phyloP scores from a whole-genome alignment of 2,329 filamentous ascomycete genomes.

The Fusarium nanum region DNA sequence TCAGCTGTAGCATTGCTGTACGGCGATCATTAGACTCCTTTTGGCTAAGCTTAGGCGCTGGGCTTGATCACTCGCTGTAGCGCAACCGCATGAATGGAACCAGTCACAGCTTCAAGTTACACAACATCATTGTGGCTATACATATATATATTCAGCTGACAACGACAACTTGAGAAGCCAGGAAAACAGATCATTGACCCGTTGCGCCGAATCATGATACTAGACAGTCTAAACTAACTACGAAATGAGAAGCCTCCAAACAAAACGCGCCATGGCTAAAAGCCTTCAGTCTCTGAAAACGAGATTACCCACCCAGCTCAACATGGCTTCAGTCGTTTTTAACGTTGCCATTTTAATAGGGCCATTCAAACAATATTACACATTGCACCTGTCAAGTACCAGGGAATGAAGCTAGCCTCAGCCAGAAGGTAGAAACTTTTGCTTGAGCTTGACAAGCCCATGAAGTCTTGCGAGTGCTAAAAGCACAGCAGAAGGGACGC shows the following conservation, averaged over 20 bases:
- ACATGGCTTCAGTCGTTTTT: slow-evolving; percentile 31
- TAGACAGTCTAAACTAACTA: slow-evolving; percentile 48
- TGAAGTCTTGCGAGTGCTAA: slow-evolving; percentile 18
- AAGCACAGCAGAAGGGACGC: slow-evolving; percentile 11
- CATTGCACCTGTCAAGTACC: slow-evolving; percentile 39
- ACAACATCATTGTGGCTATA: slow-evolving; percentile 24
- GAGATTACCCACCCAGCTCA: slow-evolving; percentile 29
- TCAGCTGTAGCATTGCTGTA: neutral
- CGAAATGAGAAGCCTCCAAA: slow-evolving; percentile 45
- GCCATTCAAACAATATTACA: slow-evolving; percentile 42
- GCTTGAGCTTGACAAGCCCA: slow-evolving; percentile 31
- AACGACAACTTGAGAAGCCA: neutral
- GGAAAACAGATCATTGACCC: slow-evolving; percentile 34
- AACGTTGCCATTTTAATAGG: slow-evolving; percentile 41
- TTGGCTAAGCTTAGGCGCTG: slow-evolving; percentile 15
- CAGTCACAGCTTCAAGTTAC: slow-evolving; percentile 15
- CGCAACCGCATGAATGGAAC: slow-evolving; percentile 23
- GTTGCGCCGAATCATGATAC: slow-evolving; percentile 43
- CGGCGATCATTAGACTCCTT: slow-evolving; percentile 2
- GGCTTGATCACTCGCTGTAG: neutral
- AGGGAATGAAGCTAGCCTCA: slow-evolving; percentile 39
- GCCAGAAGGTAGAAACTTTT: slow-evolving; percentile 43
- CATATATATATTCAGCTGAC: neutral
- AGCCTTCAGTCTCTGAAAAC: slow-evolving; percentile 42
- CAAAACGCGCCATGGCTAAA: slow-evolving; percentile 41